Evolutionary conservation across 441 rosid genomes (phyloP), one percentile per base, ranked within the genome.

Genomic region (Codiaeum variegatum): DNA sequence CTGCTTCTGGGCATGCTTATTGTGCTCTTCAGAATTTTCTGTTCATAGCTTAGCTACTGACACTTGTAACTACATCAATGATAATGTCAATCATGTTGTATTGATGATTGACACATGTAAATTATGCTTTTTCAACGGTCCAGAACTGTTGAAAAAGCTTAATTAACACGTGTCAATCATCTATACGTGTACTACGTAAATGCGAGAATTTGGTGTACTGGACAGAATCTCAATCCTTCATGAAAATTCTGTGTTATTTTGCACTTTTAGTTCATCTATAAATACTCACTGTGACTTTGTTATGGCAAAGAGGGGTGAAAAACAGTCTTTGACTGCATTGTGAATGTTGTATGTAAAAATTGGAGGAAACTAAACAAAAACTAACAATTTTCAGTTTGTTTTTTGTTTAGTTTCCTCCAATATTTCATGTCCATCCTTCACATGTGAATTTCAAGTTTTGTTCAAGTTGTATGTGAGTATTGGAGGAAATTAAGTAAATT

Each of bases 301-400:
- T 10, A 6, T 13, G 44, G 44, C 24, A 61, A 32, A 18, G 12
- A 60, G 40, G 3, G 40, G 64, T 31, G 12, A 18, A 5, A 4
- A 63, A 13, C 18, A 63, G 24, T 26, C 38, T 46, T 1, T 6
- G 24, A 19, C 68, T 58, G 11, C 19, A 12, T 16, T 47, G 58
- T 28, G 26, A 62, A n/a, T 28, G 73, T 19, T 36, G 44, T 52
- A 34, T 28, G 60, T 67, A 75, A 79, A 73, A 65, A 64, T 75
- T 75, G 79, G 72, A 75, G 73, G 76, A 36, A 64, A 69, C 32
- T 69, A 73, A 70, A 69, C 71, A 34, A 40, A n/a, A n/a, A n/a
- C n/a, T n/a, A n/a, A n/a, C n/a, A n/a, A 47, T 21, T 47, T 44
- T 44, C 7, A 6, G 13, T 65, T 47, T 66, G 16, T 19, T 29